Evolutionary conservation across 2,329 filamentous ascomycete genomes (phyloP), one percentile per base, ranked within the genome.

Genomic region (Curvularia spicifera): DNA sequence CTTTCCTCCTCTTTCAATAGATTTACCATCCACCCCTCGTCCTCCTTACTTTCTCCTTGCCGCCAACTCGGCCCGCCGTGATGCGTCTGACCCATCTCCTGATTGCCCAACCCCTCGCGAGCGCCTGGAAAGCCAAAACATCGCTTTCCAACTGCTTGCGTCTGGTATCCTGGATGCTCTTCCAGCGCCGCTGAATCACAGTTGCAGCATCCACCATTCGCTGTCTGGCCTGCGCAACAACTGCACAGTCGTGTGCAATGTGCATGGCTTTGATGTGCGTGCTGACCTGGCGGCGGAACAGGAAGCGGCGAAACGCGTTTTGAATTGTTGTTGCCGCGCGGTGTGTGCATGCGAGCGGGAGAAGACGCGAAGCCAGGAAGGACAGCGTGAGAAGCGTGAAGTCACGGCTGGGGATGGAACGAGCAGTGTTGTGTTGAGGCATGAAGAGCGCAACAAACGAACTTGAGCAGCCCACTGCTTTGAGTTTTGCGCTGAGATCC

Each of bases 341-440:
- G 56, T 80, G 76, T 12, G 74, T 75, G 55, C 78, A 78, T 1
- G 81, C 80, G 5, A 84, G 78, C 0, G 82, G 80, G 3, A 88
- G 76, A 1, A 88, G 75, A 40, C 85, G 80, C 4, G 84, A 86
- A 42, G 84, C 85, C 5, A 89, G 80, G 69, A 87, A 87, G 4
- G 85, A 80, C 7, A 89, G 80, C 2, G 83, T 81, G 2, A 83
- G 81, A 26, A 87, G 70, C 0, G 83, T 85, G 60, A 85, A 87
- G 63, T 83, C 80, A 26, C 77, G 76, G 55, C 83, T 81, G 12
- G 85, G 83, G 24, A 87, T 80, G 26, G 78, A 75, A 4, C 63
- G 66, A 15, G 65, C 48, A 5, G 63, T 58, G 8, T 49, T 55
- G 20, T 71, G 69, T 8, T 65, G 60, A 5, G 70, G 59, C 6